Evolutionary conservation across 768 basidiomycete species (phyloP), one percentile per base, ranked within the genome.

Genomic region (Suillus variegatus): DNA sequence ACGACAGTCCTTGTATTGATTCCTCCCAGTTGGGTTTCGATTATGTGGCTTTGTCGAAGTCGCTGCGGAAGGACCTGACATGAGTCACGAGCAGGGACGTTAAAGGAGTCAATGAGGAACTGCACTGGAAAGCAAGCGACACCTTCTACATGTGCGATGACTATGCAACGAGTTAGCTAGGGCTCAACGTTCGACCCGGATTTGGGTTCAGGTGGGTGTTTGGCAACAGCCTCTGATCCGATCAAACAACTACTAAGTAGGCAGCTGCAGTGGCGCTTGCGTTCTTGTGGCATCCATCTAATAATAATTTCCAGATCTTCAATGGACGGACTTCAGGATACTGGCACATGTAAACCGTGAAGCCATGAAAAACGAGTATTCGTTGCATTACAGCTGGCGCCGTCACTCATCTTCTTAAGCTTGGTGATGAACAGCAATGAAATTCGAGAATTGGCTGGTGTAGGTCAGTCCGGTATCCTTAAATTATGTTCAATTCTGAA

Each of bases 1-100:
- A 77, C 72, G 70, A 65, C 75, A 74, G 57, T 72, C 69, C 64
- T 71, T 71, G 57, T 77, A 68, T 63, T 77, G 74, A 60, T 77
- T 77, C 52, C 63, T 75, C 12, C 76, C 74, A 4, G 41, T 66
- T 43, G 65, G 68, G 49, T 75, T 76, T 65, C 71, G 69, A 51
- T 67, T 67, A 51, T 54, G 54, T n/a, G 54, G 54, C 20, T 41
- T 61, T 43, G 16, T 41, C 57, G 28, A 18, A 63, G 60, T 60
- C n/a, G 61, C 10, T 41, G 25, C 8, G 44, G 41, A 56, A 22
- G 22, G 38, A 40, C 63, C 63, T 56, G 63, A 64, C 9, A 70
- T 54, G 52, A 38, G 38, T 57, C 36, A 22, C n/a, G 38, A 40
- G 56, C 4, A 57, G n/a, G 4, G 22, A 57, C 22, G 56, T 40